Base-by-base conservation (phyloP, 2,329 filamentous ascomycete genomes). In the Corniculantispora saksenae region DNA sequence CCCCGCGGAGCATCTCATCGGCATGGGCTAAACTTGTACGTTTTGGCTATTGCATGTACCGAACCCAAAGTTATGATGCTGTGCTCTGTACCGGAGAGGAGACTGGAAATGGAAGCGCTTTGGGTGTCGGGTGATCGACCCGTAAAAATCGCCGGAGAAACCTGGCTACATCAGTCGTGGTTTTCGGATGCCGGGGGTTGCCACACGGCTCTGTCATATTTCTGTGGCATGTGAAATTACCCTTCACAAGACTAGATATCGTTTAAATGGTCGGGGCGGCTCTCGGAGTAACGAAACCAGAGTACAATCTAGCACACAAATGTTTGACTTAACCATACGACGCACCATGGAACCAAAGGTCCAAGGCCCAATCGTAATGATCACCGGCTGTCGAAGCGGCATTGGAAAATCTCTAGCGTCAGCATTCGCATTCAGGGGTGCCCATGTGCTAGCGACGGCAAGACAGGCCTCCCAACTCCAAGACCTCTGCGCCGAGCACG, bases 341-440 rank as follows among this genome's bases (percentile, higher is more conserved):
- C 17, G 38, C 38, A 43, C 38, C 38, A 43, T 43, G 38, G 38
- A 43, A 43, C 38, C 38, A 43, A 43, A 19, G 8, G 38, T 43
- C 38, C 38, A 43, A 43, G 38, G 38, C 38, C 38, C 38, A 43
- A 43, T 43, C 38, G 38, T 43, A 43, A 43, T 50, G 23, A 61
- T 69, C 55, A 67, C 67, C 6, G 67, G 67, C 35, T 69, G 67
- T 53, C 64, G 62, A 61, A 66, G 63, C 38, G 68, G 68, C 40
- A 66, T 69, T 23, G 68, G 66, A 27, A 66, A 66, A 45, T 29
- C 51, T 45, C 64, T 69, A 19, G 66, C 66, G 9, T 56, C 57
- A 3, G 60, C 55, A 35, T 59, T 69, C 35, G 59, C 65, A 19
- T 23, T 61, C 3, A 55, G 54, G 21, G 63, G 66, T 27, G 60